A percentile compares a stretch with the other conserved stretches of the same genome.
These are phyloP conservation scores for Agroathelia rolfsii DNA, from an alignment of 1,284 basidiomycete species.

Conservation along the genomic window DNA sequence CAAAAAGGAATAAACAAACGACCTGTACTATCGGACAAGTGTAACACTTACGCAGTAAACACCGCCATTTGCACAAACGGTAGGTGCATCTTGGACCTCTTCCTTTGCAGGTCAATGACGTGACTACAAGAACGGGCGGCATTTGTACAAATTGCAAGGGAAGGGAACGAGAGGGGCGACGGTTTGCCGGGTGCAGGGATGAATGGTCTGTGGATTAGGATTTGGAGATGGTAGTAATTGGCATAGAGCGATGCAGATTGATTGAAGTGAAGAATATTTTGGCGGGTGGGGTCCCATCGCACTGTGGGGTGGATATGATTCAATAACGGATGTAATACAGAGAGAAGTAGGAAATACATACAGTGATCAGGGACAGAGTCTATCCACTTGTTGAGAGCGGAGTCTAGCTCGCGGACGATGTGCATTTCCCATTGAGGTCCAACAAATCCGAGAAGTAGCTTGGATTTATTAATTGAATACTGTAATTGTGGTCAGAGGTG, in stretches of 20 bases:
- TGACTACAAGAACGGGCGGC: slow-evolving; percentile 74
- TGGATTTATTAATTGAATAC: slow-evolving; percentile 70
- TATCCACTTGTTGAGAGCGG: slow-evolving; percentile 69
- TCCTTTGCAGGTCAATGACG: slow-evolving; percentile 48
- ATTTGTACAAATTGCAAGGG: slow-evolving; percentile 76
- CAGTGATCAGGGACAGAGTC: slow-evolving; percentile 59
- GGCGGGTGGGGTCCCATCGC: slow-evolving; percentile 64
- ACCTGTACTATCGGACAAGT: slow-evolving; percentile 45
- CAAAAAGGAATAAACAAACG: slow-evolving; percentile 16
- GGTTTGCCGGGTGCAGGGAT: slow-evolving; percentile 59
- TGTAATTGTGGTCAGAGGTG: slow-evolving; percentile 15
- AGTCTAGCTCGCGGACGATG: slow-evolving; percentile 68
- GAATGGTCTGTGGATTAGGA: slow-evolving; percentile 75
- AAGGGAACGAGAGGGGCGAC: slow-evolving; percentile 53
- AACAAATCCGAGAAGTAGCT: slow-evolving; percentile 44
- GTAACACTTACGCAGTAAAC: slow-evolving; percentile 38
- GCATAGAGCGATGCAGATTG: slow-evolving; percentile 63
- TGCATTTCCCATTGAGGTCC: slow-evolving; percentile 59
- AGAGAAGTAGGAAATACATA: slow-evolving; percentile 22
- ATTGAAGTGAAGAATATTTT: slow-evolving; percentile 44
- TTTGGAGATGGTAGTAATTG: slow-evolving; percentile 65
- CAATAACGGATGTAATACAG: slow-evolving; percentile 1
- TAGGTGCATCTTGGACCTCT: slow-evolving; percentile 19
- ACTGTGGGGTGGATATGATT: slow-evolving; percentile 27
- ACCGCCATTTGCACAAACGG: slow-evolving; percentile 31